These are phyloP conservation scores for Paraphoma sp. DNA, from an alignment of 2,329 filamentous ascomycete genomes.

Conservation along the genomic window DNA sequence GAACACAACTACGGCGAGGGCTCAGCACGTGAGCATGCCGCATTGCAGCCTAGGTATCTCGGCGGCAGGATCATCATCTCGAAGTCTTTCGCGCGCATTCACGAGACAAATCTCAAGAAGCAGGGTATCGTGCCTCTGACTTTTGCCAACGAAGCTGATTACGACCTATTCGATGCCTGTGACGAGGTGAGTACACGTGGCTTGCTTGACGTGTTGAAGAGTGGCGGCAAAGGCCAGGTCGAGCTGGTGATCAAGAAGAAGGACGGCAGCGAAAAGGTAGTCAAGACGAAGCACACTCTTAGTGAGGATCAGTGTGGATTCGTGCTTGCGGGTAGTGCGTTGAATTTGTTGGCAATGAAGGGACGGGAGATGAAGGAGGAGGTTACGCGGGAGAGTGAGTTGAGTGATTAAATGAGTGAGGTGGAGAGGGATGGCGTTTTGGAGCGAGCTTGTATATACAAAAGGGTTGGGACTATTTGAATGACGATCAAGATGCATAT, in stretches of 20 bases:
- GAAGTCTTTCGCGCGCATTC: slow-evolving; percentile 90
- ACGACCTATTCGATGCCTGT: slow-evolving; percentile 80
- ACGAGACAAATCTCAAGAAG: slow-evolving; percentile 97
- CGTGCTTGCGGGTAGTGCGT: slow-evolving; percentile 88
- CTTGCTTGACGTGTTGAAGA: slow-evolving; percentile 79
- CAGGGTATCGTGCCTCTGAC: slow-evolving; percentile 95
- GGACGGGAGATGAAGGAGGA: slow-evolving; percentile 43
- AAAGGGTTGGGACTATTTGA: neutral
- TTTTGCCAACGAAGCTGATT: slow-evolving; percentile 87
- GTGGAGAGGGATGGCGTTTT: neutral
- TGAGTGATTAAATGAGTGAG: slow-evolving; percentile 42
- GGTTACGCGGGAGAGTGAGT: slow-evolving; percentile 45
- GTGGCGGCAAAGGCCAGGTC: slow-evolving; percentile 79
- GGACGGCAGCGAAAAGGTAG: slow-evolving; percentile 68
- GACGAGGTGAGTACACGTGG: slow-evolving; percentile 85
- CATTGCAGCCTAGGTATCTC: slow-evolving; percentile 88
- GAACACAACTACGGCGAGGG: slow-evolving; percentile 98
- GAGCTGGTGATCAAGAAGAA: slow-evolving; percentile 62
- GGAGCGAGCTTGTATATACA: neutral
- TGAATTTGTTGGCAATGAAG: slow-evolving; percentile 84
- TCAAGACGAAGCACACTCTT: slow-evolving; percentile 86
- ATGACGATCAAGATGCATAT: neutral
- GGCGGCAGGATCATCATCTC: slow-evolving; percentile 82
- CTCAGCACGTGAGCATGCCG: slow-evolving; percentile 86
- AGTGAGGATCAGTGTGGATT: slow-evolving; percentile 91